Base-by-base conservation (phyloP, 306 rosid species). In the Prunus dulcis region DNA sequence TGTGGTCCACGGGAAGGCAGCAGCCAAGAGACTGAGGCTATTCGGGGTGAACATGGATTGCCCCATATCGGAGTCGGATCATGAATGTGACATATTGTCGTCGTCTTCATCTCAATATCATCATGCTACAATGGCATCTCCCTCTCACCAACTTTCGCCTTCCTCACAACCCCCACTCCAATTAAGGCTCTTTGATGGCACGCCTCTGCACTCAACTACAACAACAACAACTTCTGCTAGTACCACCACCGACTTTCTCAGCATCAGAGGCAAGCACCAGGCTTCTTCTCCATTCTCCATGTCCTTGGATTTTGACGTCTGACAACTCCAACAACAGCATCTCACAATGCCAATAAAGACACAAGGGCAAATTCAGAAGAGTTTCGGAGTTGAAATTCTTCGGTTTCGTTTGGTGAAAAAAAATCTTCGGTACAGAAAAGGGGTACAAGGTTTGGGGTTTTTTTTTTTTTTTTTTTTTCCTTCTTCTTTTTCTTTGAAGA, bases 21-120 rank as follows among this genome's bases (percentile, higher is more conserved):
- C 76, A 51, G 84, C 76, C 22, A 86, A 86, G 80, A 65, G 76
- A 56, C 76, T 86, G 80, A 73, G 89, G 82, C 81, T 86, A 19
- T 86, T 86, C 55, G 89, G 89, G 5, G 89, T 86, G 9, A 86
- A 86, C 81, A 82, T 86, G 89, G 89, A 85, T 68, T 80, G 84
- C 28, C 74, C 82, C 28, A 52, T 72, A 55, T 74, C 86, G 38
- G 84, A 81, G 5, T 43, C 86, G 12, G 78, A 71, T 15, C 78
- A 76, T 10, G 81, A 84, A 20, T 76, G 64, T 32, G 88, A 80
- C 66, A 38, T 82, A 52, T 50, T 43, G 30, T 73, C 76, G 5
- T 20, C 62, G 3, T 56, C 62, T 2, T 56, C 62, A 27, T 61
- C 65, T 18, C 65, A 25, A 3, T 61, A 61, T 27, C 65, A 61